Evolutionary conservation across 225 moss, liverwort and hornwort species (phyloP), one percentile per base, ranked within the genome.

Genomic region (Pseudisothecium myosuroides): DNA sequence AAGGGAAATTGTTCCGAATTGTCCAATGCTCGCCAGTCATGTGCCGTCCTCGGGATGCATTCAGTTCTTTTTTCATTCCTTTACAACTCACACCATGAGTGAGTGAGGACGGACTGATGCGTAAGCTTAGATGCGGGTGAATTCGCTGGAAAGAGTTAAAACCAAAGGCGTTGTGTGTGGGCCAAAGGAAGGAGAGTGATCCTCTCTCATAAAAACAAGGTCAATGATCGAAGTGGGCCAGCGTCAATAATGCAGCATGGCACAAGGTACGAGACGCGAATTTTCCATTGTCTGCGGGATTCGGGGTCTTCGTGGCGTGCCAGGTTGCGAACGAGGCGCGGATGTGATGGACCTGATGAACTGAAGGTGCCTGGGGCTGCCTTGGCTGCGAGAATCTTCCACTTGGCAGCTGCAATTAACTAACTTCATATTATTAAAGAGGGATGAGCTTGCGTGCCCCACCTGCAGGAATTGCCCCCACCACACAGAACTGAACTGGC

Each of bases 231-330:
- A 20, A 58, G 76, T 85, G 88, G 91, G 85, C 85, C 80, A 88
- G 49, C 8, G 6, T 56, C 89, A 92, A 90, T 92, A 92, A 92
- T 92, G 91, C 82, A 88, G 91, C 91, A 77, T 39, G 89, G 86
- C 64, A 12, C 83, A 34, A 12, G 26, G 19, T 20, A 15, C 89
- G 13, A 78, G 85, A 29, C 73, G 7, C 45, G 81, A 73, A 83
- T 77, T 36, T 69, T 22, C 3, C 32, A 11, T 59, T 43, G 82
- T 54, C 54, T n/a, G 76, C 54, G 54, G 77, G 77, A 61, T 37
- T 52, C 76, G 23, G 83, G 69, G n/a, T 32, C 19, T 67, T 43
- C 81, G 7, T 88, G 73, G 88, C 50, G 6, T 37, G 73, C 84
- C 89, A 87, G 83, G 50, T 29, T 78, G 56, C 58, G 37, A 32